phyloP scores from a whole-genome alignment of 345 rosid species.

The Nasturtium officinale region DNA sequence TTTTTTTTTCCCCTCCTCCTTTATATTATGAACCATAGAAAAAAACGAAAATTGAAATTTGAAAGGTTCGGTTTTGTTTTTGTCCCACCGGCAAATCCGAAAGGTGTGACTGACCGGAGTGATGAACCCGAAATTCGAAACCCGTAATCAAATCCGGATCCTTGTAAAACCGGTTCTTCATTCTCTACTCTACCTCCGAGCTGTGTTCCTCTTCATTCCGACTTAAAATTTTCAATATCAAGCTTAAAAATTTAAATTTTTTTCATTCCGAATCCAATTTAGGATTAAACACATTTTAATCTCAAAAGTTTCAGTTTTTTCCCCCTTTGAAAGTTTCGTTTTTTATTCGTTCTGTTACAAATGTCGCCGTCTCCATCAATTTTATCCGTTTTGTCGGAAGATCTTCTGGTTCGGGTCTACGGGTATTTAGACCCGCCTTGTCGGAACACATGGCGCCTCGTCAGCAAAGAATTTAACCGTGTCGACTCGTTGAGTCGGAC shows the following conservation, averaged over 20 bases:
- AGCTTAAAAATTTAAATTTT: not conserved
- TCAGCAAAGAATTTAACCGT: constrained; percentile 70
- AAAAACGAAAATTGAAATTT: not conserved
- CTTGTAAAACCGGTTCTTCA: constrained; percentile 54
- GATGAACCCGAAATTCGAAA: constrained; percentile 52
- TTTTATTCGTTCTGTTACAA: constrained; percentile 10
- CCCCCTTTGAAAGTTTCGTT: not conserved
- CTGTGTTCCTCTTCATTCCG: constrained; percentile 79
- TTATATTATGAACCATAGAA: not conserved
- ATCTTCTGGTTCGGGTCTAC: constrained; percentile 62
- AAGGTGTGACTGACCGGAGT: constrained; percentile 33
- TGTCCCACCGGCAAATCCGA: constrained; percentile 22
- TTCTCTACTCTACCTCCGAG: constrained; percentile 69
- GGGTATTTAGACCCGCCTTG: constrained; percentile 49
- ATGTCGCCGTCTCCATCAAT: constrained; percentile 46
- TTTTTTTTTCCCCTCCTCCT: constrained; percentile 7
- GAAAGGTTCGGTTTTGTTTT: constrained; percentile 14
- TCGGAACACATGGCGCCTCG: constrained; percentile 72
- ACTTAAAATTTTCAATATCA: constrained; percentile 48
- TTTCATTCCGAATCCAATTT: not conserved
- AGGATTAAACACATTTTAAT: not conserved
- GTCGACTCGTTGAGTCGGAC: constrained; percentile 62
- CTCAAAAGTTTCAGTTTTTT: not conserved
- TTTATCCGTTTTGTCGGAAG: constrained; percentile 64
- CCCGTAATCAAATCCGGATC: constrained; percentile 37